Evolutionary conservation across 257 asterid species (phyloP), one percentile per base, ranked within the genome.

Genomic region (Fraxinus americana): DNA sequence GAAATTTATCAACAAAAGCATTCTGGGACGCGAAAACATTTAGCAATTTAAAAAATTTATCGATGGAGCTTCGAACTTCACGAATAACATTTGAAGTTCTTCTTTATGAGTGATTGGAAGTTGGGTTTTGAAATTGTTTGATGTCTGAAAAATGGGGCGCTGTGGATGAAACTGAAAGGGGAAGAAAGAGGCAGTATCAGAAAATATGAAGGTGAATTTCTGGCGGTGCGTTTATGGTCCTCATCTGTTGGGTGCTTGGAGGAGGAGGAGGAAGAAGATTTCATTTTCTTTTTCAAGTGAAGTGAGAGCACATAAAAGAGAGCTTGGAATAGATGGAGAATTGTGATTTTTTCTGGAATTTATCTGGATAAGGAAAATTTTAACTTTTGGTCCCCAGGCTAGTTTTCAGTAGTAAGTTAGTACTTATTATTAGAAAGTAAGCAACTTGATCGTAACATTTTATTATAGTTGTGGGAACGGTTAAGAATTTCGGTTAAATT

Each of bases 31-130:
- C 83, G 39, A 88, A 70, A 48, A 70, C 38, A 16, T 86, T 85
- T 41, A 92, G 57, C 34, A 81, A 66, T 70, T 21, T 76, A 67
- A 85, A 45, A 9, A 80, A 86, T 36, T 80, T 90, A 30, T 88
- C 85, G 14, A 88, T 7, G 66, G 91, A 85, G 67, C 78, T 70
- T 13, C 81, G 91, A 73, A 88, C 74, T 52, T 79, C 83, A 52
- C 80, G 82, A 76, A 85, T 87, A 81, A 57, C 86, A 36, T 87
- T 85, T 45, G 92, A 82, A 29, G 94, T 70, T 65, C n/a, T n/a
- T n/a, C n/a, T n/a, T n/a, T n/a, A n/a, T n/a, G 48, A 85, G 68
- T 9, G 87, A 67, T n/a, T 75, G 88, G 30, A 82, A 75, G 63
- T 77, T 85, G 78, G 90, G 84, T 79, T 82, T 89, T 77, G 76